These are phyloP conservation scores for Penstemon barbatus DNA, from an alignment of 257 asterid genomes.

Conservation along the genomic window DNA sequence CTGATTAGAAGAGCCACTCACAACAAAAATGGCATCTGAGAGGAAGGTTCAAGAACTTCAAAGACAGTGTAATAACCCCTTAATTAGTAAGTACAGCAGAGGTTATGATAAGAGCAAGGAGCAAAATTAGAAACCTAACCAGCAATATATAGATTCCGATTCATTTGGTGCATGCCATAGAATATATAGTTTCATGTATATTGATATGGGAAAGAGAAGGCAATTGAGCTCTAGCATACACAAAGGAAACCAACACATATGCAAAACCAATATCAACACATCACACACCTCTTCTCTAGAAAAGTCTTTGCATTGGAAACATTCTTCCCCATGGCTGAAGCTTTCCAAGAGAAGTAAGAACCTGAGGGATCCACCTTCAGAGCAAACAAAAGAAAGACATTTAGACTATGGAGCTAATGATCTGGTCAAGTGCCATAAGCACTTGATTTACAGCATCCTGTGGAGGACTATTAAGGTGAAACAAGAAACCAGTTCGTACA, in stretches of 20 bases:
- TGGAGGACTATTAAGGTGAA: not conserved
- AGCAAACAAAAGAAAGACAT: not conserved
- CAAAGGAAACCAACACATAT: not conserved
- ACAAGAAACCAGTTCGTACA: slow-evolving; percentile 5
- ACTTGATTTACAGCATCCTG: slow-evolving; percentile 3
- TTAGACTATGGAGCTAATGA: slow-evolving; percentile 5
- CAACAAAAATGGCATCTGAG: not conserved
- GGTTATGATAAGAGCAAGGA: not conserved
- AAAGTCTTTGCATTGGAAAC: slow-evolving; percentile 98
- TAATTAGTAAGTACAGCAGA: not conserved
- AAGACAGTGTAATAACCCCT: not conserved
- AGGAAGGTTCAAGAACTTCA: not conserved
- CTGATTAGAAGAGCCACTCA: not conserved
- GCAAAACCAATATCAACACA: not conserved
- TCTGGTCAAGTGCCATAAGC: not conserved
- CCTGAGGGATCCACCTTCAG: slow-evolving; percentile 97
- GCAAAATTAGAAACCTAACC: not conserved
- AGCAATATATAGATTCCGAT: not conserved
- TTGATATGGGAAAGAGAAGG: not conserved
- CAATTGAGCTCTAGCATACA: not conserved
- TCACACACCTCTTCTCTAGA: slow-evolving; percentile 82
- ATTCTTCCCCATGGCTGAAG: slow-evolving; percentile 99
- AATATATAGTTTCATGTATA: not conserved
- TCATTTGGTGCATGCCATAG: not conserved
- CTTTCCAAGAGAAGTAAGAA: slow-evolving; percentile 98